phyloP scores from a whole-genome alignment of 768 basidiomycete genomes.

The Rhodotorula diobovata region DNA sequence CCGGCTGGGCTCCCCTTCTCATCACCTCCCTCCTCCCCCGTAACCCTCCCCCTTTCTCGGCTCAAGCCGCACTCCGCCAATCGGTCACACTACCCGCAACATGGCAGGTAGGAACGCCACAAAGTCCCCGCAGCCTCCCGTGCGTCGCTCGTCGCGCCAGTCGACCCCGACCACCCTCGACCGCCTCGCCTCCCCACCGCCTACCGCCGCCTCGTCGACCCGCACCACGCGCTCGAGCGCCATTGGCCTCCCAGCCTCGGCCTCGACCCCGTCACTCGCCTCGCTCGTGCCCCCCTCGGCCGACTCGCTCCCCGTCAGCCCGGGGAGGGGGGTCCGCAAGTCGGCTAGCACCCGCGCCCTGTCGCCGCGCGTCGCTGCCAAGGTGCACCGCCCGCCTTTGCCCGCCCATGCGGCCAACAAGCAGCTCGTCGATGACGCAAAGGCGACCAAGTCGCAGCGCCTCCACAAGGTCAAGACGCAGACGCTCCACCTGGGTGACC shows the following conservation, averaged over 20 bases:
- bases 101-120: constrained; percentile 21
- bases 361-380: constrained; percentile 14
- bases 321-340: neutral
- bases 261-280: constrained; percentile 18
- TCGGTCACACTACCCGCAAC: no score
- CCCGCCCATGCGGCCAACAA: constrained; percentile 25
- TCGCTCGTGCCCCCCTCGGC: constrained; percentile 5
- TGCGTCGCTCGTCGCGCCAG: constrained; percentile 24
- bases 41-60: no score
- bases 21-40: no score
- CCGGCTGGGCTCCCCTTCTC: no score
- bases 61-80: no score
- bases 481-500: constrained; percentile 31
- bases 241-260: neutral
- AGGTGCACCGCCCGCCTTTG: constrained; percentile 10
- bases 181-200: constrained; percentile 14
- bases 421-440: constrained; percentile 8
- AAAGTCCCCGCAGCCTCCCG: constrained; percentile 21
- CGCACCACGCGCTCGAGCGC: constrained; percentile 20
- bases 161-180: constrained; percentile 23
- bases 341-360: constrained; percentile 24
- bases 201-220: neutral
- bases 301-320: neutral
- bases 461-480: constrained; percentile 38
- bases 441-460: neutral